Evolutionary conservation across 106 monocot genomes (phyloP).

Genomic region (Iris macrosiphon): DNA sequence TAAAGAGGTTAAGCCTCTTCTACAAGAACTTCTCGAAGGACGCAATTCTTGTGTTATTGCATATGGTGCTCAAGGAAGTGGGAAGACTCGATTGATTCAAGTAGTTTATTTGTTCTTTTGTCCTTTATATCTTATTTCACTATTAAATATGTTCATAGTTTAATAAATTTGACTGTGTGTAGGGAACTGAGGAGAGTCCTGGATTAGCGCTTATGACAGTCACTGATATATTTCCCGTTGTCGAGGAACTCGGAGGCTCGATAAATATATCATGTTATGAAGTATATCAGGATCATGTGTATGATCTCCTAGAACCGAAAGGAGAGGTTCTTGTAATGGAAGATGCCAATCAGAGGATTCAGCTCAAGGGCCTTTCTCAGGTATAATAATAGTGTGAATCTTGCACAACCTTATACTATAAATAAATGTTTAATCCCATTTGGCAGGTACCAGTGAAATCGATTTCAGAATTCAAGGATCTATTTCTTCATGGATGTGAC

Average conservation of each 20-base stretch:
- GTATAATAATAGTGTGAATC: conserved; percentile 22
- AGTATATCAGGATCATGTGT: conserved; percentile 44
- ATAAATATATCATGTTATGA: conserved; percentile 48
- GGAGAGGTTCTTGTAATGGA: conserved; percentile 51
- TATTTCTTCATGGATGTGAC: conserved; percentile 14
- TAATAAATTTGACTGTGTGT: too few species aligned
- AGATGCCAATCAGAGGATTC: conserved; percentile 36
- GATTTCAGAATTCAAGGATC: conserved; percentile 34
- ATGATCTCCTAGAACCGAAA: conserved; percentile 54
- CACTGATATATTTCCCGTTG: conserved; percentile 18
- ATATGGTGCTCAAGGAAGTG: conserved; percentile 59
- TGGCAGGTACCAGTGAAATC: conserved; percentile 42
- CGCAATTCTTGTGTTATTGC: conserved; percentile 46
- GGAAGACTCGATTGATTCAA: conserved; percentile 54
- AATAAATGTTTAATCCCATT: neutral
- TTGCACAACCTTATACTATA: neutral
- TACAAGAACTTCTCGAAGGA: conserved; percentile 30
- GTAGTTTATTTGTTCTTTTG: conserved; percentile 12
- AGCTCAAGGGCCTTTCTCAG: conserved; percentile 65
- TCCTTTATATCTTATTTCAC: neutral
- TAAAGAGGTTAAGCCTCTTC: conserved; percentile 48
- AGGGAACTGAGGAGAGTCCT: conserved; percentile 51
- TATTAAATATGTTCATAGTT: neutral
- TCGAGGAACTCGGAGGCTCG: conserved; percentile 16
- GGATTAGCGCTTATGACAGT: conserved; percentile 42